Base-by-base conservation (phyloP, 805 yeast species). In the Candida parachauliodes region DNA sequence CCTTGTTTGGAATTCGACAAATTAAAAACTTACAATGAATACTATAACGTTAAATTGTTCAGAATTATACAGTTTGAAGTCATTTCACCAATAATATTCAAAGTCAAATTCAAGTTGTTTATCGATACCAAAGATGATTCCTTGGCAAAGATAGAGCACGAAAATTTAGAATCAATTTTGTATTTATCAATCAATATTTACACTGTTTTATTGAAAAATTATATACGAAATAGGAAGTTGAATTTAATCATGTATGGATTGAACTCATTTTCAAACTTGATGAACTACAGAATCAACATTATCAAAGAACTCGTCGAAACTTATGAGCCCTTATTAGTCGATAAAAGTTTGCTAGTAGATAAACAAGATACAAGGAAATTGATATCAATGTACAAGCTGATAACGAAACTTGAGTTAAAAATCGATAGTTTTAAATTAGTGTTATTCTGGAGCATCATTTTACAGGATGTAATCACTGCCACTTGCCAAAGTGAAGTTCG, bases 211-310 rank as follows among this genome's bases (percentile, higher is more conserved):
- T 23, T 27, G 3, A 32, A 36, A 5, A 50, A 56, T 37, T 65
- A 60, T 40, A 27, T 59, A 10, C 60, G 55, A 5, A 42, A 47
- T 20, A 28, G 37, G 14, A 59, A 61, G 34, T 42, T 66, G 22
- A 57, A 57, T 39, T 45, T 55, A 34, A 36, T 65, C 1, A 47
- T 66, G 48, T 59, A 50, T 42, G 54, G 63, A 7, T 50, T 62
- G 32, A 57, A 61, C 34, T 52, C 64, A 4, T 45, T 67, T n/a
- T 50, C 70, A 1, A 43, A 36, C 4, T 33, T 52, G 12, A 44
- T 57, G 14, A 52, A 52, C 34, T 32, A 41, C 19, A 43, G 68
- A 23, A 48, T 57, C 1, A 42, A 52, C 2, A 37, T 46, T 3
- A 28, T 61, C 28, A 39, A 46, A 31, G 47, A 50, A 23, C 36